phyloP scores from a whole-genome alignment of 2,329 filamentous ascomycete species.

The Talaromyces islandicus region DNA sequence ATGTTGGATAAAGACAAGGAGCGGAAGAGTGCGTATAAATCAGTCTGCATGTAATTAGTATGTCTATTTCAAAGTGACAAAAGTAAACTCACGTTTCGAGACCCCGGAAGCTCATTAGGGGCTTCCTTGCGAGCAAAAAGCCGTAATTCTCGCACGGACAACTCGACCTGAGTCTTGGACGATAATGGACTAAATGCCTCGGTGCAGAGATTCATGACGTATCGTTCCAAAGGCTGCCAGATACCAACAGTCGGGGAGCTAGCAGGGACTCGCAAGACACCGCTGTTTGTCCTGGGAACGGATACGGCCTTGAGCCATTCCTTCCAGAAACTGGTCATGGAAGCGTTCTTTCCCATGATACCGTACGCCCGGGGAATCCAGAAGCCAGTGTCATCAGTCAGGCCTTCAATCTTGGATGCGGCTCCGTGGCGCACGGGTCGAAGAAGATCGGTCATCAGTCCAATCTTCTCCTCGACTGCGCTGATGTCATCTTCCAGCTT shows the following conservation, averaged over 20 bases:
- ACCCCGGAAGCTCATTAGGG: constrained; percentile 84
- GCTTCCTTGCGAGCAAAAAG: constrained; percentile 92
- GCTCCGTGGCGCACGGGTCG: constrained; percentile 88
- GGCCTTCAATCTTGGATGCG: constrained; percentile 91
- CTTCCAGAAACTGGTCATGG: constrained; percentile 91
- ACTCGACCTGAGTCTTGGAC: constrained; percentile 92
- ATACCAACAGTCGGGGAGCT: constrained; percentile 86
- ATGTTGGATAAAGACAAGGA: constrained; percentile 88
- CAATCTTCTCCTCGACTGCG: constrained; percentile 92
- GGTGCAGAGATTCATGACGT: constrained; percentile 93
- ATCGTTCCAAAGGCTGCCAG: constrained; percentile 95
- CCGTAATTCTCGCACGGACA: constrained; percentile 80
- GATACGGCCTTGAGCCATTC: constrained; percentile 92
- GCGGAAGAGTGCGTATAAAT: constrained; percentile 88
- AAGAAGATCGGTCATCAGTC: constrained; percentile 91
- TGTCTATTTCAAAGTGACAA: constrained; percentile 8
- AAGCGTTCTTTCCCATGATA: constrained; percentile 76
- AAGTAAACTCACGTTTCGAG: constrained; percentile 54
- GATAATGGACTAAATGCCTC: constrained; percentile 88
- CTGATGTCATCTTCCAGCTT: constrained; percentile 89
- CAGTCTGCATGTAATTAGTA: constrained; percentile 46
- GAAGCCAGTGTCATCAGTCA: constrained; percentile 91
- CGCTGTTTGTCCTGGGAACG: constrained; percentile 93
- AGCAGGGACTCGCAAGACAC: constrained; percentile 71
- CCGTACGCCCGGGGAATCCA: constrained; percentile 95